Conservation (phyloP, 441 rosid species). For the Gossypium trilobum region DNA sequence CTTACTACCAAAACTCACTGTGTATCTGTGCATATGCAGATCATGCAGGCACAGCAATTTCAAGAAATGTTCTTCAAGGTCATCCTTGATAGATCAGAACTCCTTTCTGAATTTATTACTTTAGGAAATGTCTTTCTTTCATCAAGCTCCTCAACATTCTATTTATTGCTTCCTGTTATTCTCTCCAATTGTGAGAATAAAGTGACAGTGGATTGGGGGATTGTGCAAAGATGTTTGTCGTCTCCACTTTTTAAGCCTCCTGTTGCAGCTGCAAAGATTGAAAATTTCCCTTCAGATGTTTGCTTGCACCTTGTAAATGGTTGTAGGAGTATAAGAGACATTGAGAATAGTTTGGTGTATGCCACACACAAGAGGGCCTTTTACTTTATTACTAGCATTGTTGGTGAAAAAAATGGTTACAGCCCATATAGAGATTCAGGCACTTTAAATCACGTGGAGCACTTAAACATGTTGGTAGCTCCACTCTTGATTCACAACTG, state of each 20-base stretch:
- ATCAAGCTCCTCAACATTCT: conserved; percentile 47
- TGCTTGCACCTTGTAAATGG: conserved; percentile 65
- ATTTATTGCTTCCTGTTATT: conserved; percentile 75
- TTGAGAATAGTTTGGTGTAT: conserved; percentile 68
- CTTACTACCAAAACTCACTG: conserved; percentile 9
- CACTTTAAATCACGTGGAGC: conserved; percentile 38
- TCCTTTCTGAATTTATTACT: conserved; percentile 44
- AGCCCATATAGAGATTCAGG: conserved; percentile 39
- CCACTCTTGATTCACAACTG: conserved; percentile 11
- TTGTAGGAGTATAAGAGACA: conserved; percentile 37
- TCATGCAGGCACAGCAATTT: conserved; percentile 51
- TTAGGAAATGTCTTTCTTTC: conserved; percentile 37
- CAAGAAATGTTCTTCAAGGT: conserved; percentile 80
- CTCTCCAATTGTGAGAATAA: conserved; percentile 23
- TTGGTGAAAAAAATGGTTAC: conserved; percentile 39
- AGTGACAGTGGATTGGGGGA: conserved; percentile 58
- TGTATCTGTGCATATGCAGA: conserved; percentile 38
- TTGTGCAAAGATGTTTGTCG: conserved; percentile 57
- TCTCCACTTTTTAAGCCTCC: conserved; percentile 67
- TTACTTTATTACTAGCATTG: conserved; percentile 47
- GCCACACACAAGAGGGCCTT: conserved; percentile 46
- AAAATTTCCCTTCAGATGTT: conserved; percentile 22
- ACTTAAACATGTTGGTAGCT: conserved; percentile 47
- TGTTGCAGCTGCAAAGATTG: conserved; percentile 22
- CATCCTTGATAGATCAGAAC: conserved; percentile 59